Conservation (phyloP, 495 filamentous ascomycete species). For the Tuber microsphaerosporum region DNA sequence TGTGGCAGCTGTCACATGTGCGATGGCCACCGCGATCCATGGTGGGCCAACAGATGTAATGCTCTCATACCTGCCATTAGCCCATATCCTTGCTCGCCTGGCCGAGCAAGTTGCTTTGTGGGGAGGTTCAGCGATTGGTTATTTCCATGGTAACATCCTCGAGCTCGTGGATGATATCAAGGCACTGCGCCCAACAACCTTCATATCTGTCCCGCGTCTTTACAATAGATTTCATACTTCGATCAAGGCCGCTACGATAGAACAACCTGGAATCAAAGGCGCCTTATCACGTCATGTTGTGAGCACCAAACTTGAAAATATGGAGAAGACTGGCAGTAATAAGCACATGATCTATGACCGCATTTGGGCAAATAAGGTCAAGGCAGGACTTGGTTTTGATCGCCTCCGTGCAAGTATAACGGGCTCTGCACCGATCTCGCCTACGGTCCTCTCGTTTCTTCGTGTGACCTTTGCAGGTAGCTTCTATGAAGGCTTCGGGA, state of each 20-base stretch:
- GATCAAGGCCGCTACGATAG: conserved; percentile 68
- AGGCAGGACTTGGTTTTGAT: conserved; percentile 72
- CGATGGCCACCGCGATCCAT: conserved; percentile 49
- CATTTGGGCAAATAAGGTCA: conserved; percentile 86
- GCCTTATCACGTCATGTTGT: conserved; percentile 73
- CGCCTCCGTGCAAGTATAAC: conserved; percentile 66
- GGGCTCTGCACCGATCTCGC: conserved; percentile 86
- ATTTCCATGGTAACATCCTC: conserved; percentile 87
- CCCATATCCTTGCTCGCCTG: conserved; percentile 87
- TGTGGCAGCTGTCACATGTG: conserved; percentile 60
- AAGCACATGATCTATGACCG: conserved; percentile 83
- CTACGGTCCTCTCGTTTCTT: conserved; percentile 78
- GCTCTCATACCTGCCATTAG: conserved; percentile 85
- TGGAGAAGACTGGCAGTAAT: conserved; percentile 70
- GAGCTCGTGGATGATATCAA: conserved; percentile 89
- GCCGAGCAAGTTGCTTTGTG: conserved; percentile 69
- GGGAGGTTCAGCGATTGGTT: conserved; percentile 71
- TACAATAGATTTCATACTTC: conserved; percentile 84
- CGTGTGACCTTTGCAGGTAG: conserved; percentile 71
- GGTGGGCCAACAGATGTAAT: conserved; percentile 53
- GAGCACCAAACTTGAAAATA: conserved; percentile 66
- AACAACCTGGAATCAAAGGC: conserved; percentile 74
- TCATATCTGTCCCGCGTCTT: conserved; percentile 84
- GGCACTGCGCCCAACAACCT: conserved; percentile 68
- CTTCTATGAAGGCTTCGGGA: conserved; percentile 83